Evolutionary conservation across 768 basidiomycete genomes (phyloP).

Genomic region (Amanita jacksonii): DNA sequence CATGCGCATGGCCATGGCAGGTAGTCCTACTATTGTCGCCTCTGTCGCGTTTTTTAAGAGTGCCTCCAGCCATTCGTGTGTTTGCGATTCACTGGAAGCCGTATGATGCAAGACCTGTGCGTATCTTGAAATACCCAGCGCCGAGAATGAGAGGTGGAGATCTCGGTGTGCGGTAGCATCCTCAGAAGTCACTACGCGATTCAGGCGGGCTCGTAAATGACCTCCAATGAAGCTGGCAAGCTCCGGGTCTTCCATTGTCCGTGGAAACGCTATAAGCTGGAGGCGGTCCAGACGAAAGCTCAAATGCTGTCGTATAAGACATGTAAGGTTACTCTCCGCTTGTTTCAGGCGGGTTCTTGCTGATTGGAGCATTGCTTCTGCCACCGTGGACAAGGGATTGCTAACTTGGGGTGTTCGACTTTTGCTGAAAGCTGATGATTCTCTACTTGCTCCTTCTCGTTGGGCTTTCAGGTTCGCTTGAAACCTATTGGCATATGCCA

Average conservation of each 20-base stretch:
- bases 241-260: slow-evolving; percentile 69
- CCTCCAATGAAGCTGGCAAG: slow-evolving; percentile 66
- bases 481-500: slow-evolving; percentile 69
- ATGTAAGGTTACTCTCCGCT: slow-evolving; percentile 46
- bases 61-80: slow-evolving; percentile 47
- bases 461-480: slow-evolving; percentile 63
- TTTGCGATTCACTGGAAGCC: slow-evolving; percentile 25
- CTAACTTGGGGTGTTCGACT: slow-evolving; percentile 64
- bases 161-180: slow-evolving; percentile 46
- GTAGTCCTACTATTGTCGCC: slow-evolving; percentile 71
- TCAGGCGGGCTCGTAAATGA: slow-evolving; percentile 60
- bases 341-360: slow-evolving; percentile 66
- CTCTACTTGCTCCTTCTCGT: slow-evolving; percentile 64
- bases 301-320: slow-evolving; percentile 64
- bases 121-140: slow-evolving; percentile 68
- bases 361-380: slow-evolving; percentile 72
- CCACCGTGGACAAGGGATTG: slow-evolving; percentile 78
- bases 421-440: slow-evolving; percentile 71
- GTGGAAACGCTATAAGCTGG: slow-evolving; percentile 67
- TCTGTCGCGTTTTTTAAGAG: slow-evolving; percentile 55
- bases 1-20: slow-evolving; percentile 80
- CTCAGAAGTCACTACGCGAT: slow-evolving; percentile 49
- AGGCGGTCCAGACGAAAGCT: slow-evolving; percentile 56
- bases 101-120: slow-evolving; percentile 48
- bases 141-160: slow-evolving; percentile 62